These are phyloP conservation scores for Penicillium canariense DNA, from an alignment of 495 filamentous ascomycete species.

Conservation along the genomic window DNA sequence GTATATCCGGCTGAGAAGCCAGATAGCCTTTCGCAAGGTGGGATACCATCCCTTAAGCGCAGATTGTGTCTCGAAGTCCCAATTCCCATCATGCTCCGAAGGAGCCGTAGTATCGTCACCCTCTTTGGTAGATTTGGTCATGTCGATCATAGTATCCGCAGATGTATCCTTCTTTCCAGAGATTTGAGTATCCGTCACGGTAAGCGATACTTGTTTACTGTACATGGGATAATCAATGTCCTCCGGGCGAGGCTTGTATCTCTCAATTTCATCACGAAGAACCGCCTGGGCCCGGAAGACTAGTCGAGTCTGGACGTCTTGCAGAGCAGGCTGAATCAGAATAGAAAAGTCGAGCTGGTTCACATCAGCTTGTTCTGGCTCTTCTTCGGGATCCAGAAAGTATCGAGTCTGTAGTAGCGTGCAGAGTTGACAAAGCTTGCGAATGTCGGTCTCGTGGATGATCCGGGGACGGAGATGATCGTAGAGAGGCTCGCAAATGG, in stretches of 20 bases:
- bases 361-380: slow-evolving; percentile 52
- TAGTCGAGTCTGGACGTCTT: slow-evolving; percentile 73
- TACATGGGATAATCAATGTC: slow-evolving; percentile 65
- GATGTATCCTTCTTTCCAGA: slow-evolving; percentile 46
- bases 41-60: slow-evolving; percentile 59
- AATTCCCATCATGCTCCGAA: slow-evolving; percentile 46
- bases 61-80: slow-evolving; percentile 53
- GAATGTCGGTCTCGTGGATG: slow-evolving; percentile 66
- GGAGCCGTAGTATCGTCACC: slow-evolving; percentile 50
- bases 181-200: slow-evolving; percentile 46
- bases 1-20: slow-evolving; percentile 81
- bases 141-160: slow-evolving; percentile 42
- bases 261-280: slow-evolving; percentile 67
- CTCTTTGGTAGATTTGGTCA: slow-evolving; percentile 52
- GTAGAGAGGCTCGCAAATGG: slow-evolving; percentile 72
- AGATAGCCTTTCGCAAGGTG: slow-evolving; percentile 72
- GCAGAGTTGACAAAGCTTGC: slow-evolving; percentile 79
- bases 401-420: slow-evolving; percentile 83
- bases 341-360: slow-evolving; percentile 64
- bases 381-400: slow-evolving; percentile 69
- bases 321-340: slow-evolving; percentile 64
- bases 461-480: slow-evolving; percentile 67
- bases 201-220: slow-evolving; percentile 46
- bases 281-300: slow-evolving; percentile 68
- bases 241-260: slow-evolving; percentile 64